phyloP scores from a whole-genome alignment of 352 stramenopile species.

The Phytopythium cucurbitacearum region DNA sequence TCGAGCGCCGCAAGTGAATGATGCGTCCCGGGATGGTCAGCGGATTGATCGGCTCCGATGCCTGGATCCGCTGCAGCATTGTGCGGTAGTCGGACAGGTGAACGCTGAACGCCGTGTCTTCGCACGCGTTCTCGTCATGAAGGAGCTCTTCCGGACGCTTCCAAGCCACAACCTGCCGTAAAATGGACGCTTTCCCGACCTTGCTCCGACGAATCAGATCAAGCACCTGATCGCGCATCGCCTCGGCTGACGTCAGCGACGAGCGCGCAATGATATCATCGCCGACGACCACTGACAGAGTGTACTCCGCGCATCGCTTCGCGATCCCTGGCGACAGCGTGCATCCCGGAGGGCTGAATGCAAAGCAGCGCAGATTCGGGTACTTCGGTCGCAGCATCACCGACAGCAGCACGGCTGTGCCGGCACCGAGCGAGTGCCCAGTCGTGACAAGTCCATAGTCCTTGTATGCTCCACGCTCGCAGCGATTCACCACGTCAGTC shows the following conservation, averaged over 20 bases:
- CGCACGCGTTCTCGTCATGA: slow-evolving; percentile 18
- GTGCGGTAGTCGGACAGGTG: slow-evolving; percentile 79
- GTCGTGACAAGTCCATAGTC: slow-evolving; percentile 76
- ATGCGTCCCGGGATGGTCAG: slow-evolving; percentile 74
- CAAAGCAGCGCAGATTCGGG: slow-evolving; percentile 73
- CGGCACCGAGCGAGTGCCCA: slow-evolving; percentile 78
- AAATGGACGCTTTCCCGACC: slow-evolving; percentile 76
- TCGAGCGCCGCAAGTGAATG: slow-evolving; percentile 68
- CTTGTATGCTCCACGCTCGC: slow-evolving; percentile 48
- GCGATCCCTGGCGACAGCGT: slow-evolving; percentile 73
- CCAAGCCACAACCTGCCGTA: slow-evolving; percentile 78
- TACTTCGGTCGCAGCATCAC: slow-evolving; percentile 80
- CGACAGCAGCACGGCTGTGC: slow-evolving; percentile 66
- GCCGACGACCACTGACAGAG: slow-evolving; percentile 75
- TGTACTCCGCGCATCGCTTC: slow-evolving; percentile 50
- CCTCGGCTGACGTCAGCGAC: slow-evolving; percentile 70
- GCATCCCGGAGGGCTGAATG: slow-evolving; percentile 74
- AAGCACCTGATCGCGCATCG: slow-evolving; percentile 75
- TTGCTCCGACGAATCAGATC: slow-evolving; percentile 84
- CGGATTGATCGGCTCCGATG: slow-evolving; percentile 72
- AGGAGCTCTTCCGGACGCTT: slow-evolving; percentile 73
- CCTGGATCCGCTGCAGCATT: slow-evolving; percentile 82
- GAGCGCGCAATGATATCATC: slow-evolving; percentile 83
- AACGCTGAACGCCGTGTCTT: slow-evolving; percentile 42
- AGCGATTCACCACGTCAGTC: slow-evolving; percentile 53